phyloP scores from a whole-genome alignment of 768 basidiomycete genomes.

The Cystofilobasidium ferigula region DNA sequence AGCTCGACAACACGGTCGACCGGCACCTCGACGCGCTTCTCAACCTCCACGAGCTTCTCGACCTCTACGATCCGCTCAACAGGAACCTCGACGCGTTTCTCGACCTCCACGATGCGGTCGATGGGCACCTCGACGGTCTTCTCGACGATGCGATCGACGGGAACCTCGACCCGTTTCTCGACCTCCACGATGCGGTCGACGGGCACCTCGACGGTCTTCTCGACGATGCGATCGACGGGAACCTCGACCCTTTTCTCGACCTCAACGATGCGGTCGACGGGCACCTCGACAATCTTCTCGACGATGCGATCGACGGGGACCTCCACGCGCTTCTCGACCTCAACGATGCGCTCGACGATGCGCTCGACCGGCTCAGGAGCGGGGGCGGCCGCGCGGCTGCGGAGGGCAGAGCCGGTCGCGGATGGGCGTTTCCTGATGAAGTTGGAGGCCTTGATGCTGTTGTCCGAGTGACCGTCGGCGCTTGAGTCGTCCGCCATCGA shows the following conservation, averaged over 20 bases:
- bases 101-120: slow-evolving; percentile 28
- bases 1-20: slow-evolving; percentile 27
- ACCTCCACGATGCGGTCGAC: slow-evolving; percentile 28
- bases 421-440: slow-evolving; percentile 7
- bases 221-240: slow-evolving; percentile 22
- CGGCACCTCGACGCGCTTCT: slow-evolving; percentile 26
- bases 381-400: background rate
- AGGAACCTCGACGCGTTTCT: slow-evolving; percentile 29
- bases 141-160: slow-evolving; percentile 23
- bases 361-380: slow-evolving; percentile 16
- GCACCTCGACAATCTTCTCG: slow-evolving; percentile 26
- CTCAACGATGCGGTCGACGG: slow-evolving; percentile 28
- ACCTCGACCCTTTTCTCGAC: slow-evolving; percentile 30
- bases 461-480: slow-evolving; percentile 30
- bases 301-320: slow-evolving; percentile 27
- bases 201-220: slow-evolving; percentile 26
- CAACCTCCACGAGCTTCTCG: slow-evolving; percentile 29
- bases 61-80: slow-evolving; percentile 27
- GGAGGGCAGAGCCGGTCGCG: background rate
- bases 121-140: slow-evolving; percentile 26
- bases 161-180: slow-evolving; percentile 29
- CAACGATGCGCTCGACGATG: slow-evolving; percentile 26
- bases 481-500: slow-evolving; percentile 35
- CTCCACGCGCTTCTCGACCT: slow-evolving; percentile 29
- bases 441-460: slow-evolving; percentile 15